These are phyloP conservation scores for Magnaporthales sp. DNA, from an alignment of 2,329 filamentous ascomycete species.

Conservation along the genomic window DNA sequence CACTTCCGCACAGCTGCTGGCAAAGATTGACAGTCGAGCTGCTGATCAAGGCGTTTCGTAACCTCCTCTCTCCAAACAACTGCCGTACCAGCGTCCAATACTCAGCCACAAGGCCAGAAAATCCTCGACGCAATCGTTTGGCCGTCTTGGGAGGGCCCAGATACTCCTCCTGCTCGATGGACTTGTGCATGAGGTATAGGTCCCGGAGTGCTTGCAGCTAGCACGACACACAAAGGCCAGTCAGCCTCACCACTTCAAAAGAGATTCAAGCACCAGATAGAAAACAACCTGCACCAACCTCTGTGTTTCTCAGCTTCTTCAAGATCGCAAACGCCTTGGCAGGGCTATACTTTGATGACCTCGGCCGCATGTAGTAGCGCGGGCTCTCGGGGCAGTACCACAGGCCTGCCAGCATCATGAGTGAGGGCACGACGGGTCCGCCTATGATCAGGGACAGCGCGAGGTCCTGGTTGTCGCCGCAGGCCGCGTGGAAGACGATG, in stretches of 20 bases:
- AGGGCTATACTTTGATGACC: constrained; percentile 24
- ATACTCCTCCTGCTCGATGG: constrained; percentile 8
- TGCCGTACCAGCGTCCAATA: constrained; percentile 3
- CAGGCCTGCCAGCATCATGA: constrained; percentile 23
- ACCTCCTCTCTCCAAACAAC: constrained; percentile 4
- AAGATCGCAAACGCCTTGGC: constrained; percentile 24
- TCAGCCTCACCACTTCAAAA: too few relatives aligned
- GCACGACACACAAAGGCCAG: neutral
- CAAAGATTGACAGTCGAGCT: constrained; percentile 21
- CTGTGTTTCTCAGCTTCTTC: constrained; percentile 25
- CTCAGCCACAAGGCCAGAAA: constrained; percentile 13
- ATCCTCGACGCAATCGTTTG: constrained; percentile 11
- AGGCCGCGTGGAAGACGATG: constrained; percentile 19
- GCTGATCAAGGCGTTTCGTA: constrained; percentile 21
- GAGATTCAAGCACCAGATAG: too few relatives aligned
- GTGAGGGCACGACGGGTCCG: constrained; percentile 24
- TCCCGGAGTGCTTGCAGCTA: constrained; percentile 32
- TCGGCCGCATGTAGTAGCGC: constrained; percentile 27
- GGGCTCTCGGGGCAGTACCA: constrained; percentile 31
- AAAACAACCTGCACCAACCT: constrained; percentile 12
- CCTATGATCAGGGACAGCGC: constrained; percentile 23
- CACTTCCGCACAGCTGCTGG: constrained; percentile 26
- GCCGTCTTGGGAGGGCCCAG: neutral
- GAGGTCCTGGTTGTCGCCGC: constrained; percentile 8
- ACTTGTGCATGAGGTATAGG: constrained; percentile 29